Evolutionary conservation across 164 flowering plant species (phyloP).

Genomic region (Liriodendron chinense): DNA sequence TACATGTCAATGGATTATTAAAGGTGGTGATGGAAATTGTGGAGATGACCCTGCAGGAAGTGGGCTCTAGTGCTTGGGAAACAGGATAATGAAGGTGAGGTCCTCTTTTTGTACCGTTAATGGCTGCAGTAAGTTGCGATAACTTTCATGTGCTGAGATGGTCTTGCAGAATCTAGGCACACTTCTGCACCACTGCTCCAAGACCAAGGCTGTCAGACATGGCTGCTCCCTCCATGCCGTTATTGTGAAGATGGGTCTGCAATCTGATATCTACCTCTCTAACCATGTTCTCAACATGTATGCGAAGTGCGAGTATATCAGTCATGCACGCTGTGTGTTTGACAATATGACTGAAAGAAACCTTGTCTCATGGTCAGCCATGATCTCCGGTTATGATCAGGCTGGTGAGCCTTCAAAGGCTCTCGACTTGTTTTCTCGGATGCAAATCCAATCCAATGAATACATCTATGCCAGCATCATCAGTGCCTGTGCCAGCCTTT

Average conservation of each 20-base stretch:
- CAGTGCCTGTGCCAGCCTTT: constrained; percentile 50
- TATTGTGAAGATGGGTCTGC: constrained; percentile 39
- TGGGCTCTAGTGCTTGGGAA: not conserved
- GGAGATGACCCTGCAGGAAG: not conserved
- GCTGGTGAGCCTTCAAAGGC: constrained; percentile 36
- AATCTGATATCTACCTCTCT: constrained; percentile 33
- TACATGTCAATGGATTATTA: not conserved
- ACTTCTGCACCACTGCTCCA: constrained; percentile 50
- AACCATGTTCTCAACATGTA: constrained; percentile 72
- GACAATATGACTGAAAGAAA: constrained; percentile 65
- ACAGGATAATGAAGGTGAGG: not conserved
- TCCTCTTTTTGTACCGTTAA: not conserved
- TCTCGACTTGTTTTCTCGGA: constrained; percentile 33
- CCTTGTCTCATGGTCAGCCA: constrained; percentile 72
- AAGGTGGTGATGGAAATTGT: not conserved
- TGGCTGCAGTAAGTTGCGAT: not conserved
- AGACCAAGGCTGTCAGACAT: constrained; percentile 29
- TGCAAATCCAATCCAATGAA: constrained; percentile 55
- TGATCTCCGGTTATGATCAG: constrained; percentile 72
- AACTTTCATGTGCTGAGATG: constrained; percentile 23
- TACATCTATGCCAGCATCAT: constrained; percentile 50
- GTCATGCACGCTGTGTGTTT: constrained; percentile 43
- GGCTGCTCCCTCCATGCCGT: constrained; percentile 53
- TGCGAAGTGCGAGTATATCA: constrained; percentile 47
- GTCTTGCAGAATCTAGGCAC: constrained; percentile 32